Base-by-base conservation (phyloP, 345 rosid genomes). In the Acer negundo region DNA sequence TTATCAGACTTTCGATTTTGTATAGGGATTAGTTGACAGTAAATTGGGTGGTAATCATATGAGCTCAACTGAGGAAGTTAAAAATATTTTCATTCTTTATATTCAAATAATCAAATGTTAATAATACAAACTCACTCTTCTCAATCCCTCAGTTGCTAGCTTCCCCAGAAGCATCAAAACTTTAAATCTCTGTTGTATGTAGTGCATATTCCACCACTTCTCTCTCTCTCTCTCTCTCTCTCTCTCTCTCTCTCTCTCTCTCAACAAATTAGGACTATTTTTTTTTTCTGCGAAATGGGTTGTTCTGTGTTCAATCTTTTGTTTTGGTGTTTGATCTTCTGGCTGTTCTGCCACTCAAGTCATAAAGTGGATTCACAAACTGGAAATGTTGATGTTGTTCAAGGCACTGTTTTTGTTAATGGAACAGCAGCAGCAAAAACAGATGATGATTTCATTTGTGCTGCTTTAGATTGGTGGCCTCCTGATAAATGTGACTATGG, bases 381-480 rank as follows among this genome's bases (percentile, higher is more conserved):
- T 42, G 46, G 46, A 42, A 42, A n/a, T 44, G 70, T 28, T 70
- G 51, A 4, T 61, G 79, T 77, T 65, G 75, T 64, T 47, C 75
- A 77, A 31, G 87, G 88, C 15, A 73, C 69, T 13, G 84, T 84
- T 66, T 80, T 72, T 70, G 80, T 84, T 73, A 75, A 88, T 63
- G 91, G 88, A 72, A 78, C 82, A 53, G 76, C 77, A 42, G 67
- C 80, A 23, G 90, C 85, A 31, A 75, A 19, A 67, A 84, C 86
- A 7, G 88, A 85, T 65, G 23, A 75, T 10, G 79, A 86, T 76
- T 89, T 86, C 78, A 70, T 86, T 19, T 89, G 90, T 55, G 90
- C 87, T 61, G 85, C 90, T 62, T 76, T 89, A 76, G 88, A 86
- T 65, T 89, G 87, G 84, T 86, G 92, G 82, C 92, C 92, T 62